A percentile compares a stretch with the other conserved stretches of the same genome.
phyloP scores from a whole-genome alignment of 768 basidiomycete species.

The Boletus edulis region DNA sequence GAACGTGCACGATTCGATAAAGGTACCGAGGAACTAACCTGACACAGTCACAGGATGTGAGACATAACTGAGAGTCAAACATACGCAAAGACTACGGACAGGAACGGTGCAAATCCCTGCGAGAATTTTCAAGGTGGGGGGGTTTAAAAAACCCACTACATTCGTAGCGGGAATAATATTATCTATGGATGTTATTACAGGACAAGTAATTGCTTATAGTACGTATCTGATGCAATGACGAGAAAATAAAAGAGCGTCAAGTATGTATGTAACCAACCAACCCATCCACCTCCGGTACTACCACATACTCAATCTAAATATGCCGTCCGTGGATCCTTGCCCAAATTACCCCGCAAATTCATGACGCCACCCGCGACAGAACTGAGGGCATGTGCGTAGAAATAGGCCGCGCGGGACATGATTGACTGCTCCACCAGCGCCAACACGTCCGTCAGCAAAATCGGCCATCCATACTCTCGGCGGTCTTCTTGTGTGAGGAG shows the following conservation, averaged over 20 bases:
- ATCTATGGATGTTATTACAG: not conserved
- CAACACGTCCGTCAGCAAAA: slow-evolving; percentile 42
- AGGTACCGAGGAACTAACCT: too few relatives aligned
- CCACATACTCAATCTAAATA: slow-evolving; percentile 29
- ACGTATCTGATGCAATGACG: not conserved
- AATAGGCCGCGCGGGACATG: slow-evolving; percentile 36
- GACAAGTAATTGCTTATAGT: too few relatives aligned
- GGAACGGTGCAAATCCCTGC: too few relatives aligned
- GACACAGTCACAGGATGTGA: too few relatives aligned
- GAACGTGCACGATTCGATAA: too few relatives aligned
- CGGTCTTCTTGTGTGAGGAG: slow-evolving; percentile 42
- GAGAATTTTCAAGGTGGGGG: too few relatives aligned
- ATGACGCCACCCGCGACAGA: slow-evolving; percentile 41
- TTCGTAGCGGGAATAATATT: too few relatives aligned
- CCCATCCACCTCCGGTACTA: not conserved
- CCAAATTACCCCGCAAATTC: slow-evolving; percentile 39
- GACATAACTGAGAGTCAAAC: too few relatives aligned
- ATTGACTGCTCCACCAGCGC: slow-evolving; percentile 42
- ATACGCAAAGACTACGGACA: too few relatives aligned
- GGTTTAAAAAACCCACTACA: too few relatives aligned
- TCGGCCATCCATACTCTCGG: slow-evolving; percentile 38
- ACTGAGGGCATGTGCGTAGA: slow-evolving; percentile 41
- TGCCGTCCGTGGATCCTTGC: slow-evolving; percentile 41
- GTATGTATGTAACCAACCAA: not conserved
- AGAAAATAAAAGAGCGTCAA: not conserved